Conservation (phyloP, 768 basidiomycete species). For the Boletus vermiculosoides region DNA sequence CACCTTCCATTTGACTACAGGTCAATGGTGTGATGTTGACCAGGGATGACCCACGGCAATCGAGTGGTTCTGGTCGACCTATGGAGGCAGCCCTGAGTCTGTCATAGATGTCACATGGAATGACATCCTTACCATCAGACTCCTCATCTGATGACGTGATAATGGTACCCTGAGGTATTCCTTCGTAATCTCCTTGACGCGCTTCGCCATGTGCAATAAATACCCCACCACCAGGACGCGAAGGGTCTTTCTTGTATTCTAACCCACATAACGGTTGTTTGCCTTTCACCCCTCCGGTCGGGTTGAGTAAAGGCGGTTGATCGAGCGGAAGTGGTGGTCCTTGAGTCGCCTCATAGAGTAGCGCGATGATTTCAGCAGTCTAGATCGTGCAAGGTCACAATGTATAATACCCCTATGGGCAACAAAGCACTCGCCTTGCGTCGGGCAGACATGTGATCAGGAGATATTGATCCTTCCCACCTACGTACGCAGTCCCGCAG, state of each 20-base stretch:
- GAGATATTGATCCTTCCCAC: slow-evolving; percentile 85
- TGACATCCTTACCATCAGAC: slow-evolving; percentile 48
- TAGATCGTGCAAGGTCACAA: slow-evolving; percentile 30
- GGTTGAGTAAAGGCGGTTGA: slow-evolving; percentile 67
- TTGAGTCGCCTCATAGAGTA: slow-evolving; percentile 93
- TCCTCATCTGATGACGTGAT: slow-evolving; percentile 49
- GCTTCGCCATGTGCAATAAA: slow-evolving; percentile 63
- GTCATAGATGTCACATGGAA: slow-evolving; percentile 12
- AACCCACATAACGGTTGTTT: slow-evolving; percentile 52
- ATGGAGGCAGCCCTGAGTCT: slow-evolving; percentile 1
- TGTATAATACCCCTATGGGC: background rate
- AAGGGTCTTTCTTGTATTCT: slow-evolving; percentile 75
- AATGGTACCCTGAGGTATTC: slow-evolving; percentile 56
- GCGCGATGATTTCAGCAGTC: slow-evolving; percentile 90
- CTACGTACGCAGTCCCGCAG: slow-evolving; percentile 80
- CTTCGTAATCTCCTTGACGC: slow-evolving; percentile 46
- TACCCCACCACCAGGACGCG: slow-evolving; percentile 83
- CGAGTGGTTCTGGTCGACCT: slow-evolving; percentile 16
- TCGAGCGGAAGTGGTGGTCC: slow-evolving; percentile 56
- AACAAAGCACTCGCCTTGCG: slow-evolving; percentile 61
- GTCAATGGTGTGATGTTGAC: slow-evolving; percentile 55
- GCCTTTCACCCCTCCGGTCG: slow-evolving; percentile 69
- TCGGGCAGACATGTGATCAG: slow-evolving; percentile 93
- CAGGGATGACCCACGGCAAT: slow-evolving; percentile 39
- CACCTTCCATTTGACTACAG: slow-evolving; percentile 30